Evolutionary conservation across 148 eudicot species (phyloP).

Genomic region (Cornus kousa): DNA sequence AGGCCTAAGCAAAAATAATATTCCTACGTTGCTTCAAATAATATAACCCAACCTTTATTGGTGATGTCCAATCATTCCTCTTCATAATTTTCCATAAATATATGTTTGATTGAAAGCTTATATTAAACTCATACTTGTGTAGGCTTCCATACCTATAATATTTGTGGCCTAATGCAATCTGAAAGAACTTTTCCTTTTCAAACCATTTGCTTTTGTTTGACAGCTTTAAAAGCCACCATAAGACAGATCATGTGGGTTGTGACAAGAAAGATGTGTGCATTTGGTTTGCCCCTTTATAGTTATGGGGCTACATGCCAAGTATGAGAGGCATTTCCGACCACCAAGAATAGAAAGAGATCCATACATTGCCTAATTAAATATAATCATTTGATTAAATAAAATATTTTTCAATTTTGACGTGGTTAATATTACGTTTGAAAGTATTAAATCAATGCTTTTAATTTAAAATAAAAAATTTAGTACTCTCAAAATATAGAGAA

Average conservation of each 20-base stretch:
- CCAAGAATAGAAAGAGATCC: background rate
- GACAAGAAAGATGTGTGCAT: background rate
- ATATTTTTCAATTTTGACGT: no score
- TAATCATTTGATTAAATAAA: no score
- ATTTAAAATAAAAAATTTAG: no score
- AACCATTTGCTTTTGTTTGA: background rate
- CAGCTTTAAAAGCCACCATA: background rate
- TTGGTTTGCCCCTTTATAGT: background rate
- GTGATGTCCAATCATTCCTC: background rate
- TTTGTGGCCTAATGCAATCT: background rate
- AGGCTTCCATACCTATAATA: background rate
- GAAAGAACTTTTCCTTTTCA: background rate
- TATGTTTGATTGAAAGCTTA: no score
- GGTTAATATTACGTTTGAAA: no score
- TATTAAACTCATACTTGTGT: background rate
- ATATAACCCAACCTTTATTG: no score
- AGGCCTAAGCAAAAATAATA: background rate
- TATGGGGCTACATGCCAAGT: background rate
- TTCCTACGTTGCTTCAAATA: background rate
- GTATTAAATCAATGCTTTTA: no score
- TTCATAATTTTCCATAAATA: background rate
- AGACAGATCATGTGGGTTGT: background rate
- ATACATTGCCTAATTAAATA: no score
- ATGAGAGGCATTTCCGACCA: background rate
- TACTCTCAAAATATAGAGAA: no score